Percentiles rank a stretch among this genome's conserved stretches.
These are phyloP conservation scores for Cryptococcus sp. DNA, from an alignment of 1,284 basidiomycete species.

Conservation along the genomic window DNA sequence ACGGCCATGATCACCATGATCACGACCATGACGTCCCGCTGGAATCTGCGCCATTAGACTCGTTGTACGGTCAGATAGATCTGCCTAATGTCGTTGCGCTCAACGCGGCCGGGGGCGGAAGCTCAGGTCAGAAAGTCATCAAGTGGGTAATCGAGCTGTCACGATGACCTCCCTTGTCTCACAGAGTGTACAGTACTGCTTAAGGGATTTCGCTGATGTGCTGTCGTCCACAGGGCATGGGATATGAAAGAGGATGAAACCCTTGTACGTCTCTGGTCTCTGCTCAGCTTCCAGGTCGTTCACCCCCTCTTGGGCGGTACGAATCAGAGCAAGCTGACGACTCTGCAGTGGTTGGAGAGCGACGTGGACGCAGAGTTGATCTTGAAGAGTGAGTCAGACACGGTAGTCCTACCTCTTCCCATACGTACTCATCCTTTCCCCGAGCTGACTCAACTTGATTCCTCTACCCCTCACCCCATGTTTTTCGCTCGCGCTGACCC, in stretches of 20 bases:
- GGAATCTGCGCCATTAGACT: slow-evolving; percentile 44
- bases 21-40: slow-evolving; percentile 51
- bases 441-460: neutral
- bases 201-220: slow-evolving; percentile 1
- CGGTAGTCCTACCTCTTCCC: neutral
- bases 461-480: neutral
- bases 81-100: slow-evolving; percentile 49
- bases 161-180: neutral
- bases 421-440: neutral
- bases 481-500: neutral
- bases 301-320: neutral
- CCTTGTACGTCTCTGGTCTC: slow-evolving; percentile 27
- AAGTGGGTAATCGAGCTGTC: slow-evolving; percentile 38
- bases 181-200: too few species aligned
- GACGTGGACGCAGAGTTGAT: slow-evolving; percentile 53
- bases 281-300: neutral
- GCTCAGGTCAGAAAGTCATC: slow-evolving; percentile 48
- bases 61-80: slow-evolving; percentile 46
- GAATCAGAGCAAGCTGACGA: neutral
- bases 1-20: slow-evolving; percentile 28
- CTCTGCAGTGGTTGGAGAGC: slow-evolving; percentile 39
- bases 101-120: slow-evolving; percentile 48
- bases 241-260: slow-evolving; percentile 47
- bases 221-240: slow-evolving; percentile 30
- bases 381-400: slow-evolving; percentile 40